A percentile compares a stretch with the other conserved stretches of the same genome.
phyloP scores from a whole-genome alignment of 768 basidiomycete species.

The Leucocoprinus birnbaumii region DNA sequence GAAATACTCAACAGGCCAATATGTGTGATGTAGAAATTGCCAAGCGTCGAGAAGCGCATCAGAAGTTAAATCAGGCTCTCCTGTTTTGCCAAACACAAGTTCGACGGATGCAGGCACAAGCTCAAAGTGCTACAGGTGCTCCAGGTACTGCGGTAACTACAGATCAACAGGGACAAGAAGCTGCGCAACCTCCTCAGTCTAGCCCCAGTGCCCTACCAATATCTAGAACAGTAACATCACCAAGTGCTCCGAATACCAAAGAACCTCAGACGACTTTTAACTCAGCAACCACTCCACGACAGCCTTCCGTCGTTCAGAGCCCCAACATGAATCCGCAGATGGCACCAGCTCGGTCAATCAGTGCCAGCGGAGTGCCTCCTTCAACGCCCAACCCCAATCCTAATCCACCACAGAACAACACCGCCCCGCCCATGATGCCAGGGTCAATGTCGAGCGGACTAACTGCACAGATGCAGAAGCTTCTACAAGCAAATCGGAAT shows the following conservation, averaged over 20 bases:
- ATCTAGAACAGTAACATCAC: slow-evolving; percentile 1
- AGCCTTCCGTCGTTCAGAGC: slow-evolving; percentile 2
- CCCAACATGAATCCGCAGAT: slow-evolving; percentile 7
- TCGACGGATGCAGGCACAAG: slow-evolving; percentile 1
- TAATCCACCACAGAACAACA: neutral
- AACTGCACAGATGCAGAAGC: slow-evolving; percentile 14
- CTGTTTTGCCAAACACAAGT: slow-evolving; percentile 12
- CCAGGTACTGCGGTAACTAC: no score
- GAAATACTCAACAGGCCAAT: slow-evolving; percentile 15
- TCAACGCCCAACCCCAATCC: neutral
- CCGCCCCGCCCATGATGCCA: neutral
- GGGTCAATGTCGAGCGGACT: neutral
- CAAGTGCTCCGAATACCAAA: neutral
- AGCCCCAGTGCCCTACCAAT: neutral
- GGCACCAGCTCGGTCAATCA: neutral
- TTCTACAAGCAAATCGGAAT: slow-evolving; percentile 10
- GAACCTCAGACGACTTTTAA: slow-evolving; percentile 4
- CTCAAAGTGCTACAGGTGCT: slow-evolving; percentile 4
- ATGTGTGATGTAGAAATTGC: slow-evolving; percentile 12
- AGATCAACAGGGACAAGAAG: neutral
- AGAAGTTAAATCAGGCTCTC: slow-evolving; percentile 11
- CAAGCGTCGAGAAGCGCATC: slow-evolving; percentile 11
- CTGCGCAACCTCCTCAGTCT: neutral
- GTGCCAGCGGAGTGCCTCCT: neutral
- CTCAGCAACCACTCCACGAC: neutral